Base-by-base conservation (phyloP, 164 flowering plant genomes). In the Vitis rupestris region DNA sequence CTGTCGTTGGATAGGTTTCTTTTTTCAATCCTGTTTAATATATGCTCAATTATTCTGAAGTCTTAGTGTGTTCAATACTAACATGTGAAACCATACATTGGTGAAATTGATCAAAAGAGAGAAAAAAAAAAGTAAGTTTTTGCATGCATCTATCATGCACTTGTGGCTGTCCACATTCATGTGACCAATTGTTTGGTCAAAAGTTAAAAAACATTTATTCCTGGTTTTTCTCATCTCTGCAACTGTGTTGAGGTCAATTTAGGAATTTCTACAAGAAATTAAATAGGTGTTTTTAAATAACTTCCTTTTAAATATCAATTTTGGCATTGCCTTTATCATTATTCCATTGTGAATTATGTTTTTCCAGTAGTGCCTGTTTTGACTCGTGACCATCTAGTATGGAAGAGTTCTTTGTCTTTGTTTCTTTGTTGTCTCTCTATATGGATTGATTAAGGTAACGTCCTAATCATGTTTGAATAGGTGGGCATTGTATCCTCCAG, bases 401-500 rank as follows among this genome's bases (percentile, higher is more conserved):
- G 44, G 44, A 37, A 37, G 44, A 37, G 7, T 37, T 37, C 44
- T 37, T 3, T 3, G 44, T 37, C 44, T 37, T 37, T 6, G 7
- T 37, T 37, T 37, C 44, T 37, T 37, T 37, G 44, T 37, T 6
- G 7, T 37, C 6, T 37, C 44, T 37, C 7, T 37, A 3, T 37
- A 37, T 37, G 44, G 44, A 37, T 37, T 37, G 44, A 3, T 37
- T 37, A 3, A 10, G 27, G 31, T 31, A 68, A 64, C 44, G 7
- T 66, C 12, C 14, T 55, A 15, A 30, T 61, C 14, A n/a, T 69
- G 48, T 69, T 66, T 70, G 17, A 64, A 66, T 69, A 95, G 99
- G 85, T 95, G 99, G 99, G 99, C 99, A 71, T 72, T 95, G 72
- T 95, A 95, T 81, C 99, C 99, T 79, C 99, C 99, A 7, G 99